These are phyloP conservation scores for Anaeromyces robustus DNA, from an alignment of 192 early-diverging fungal genomes.

Conservation along the genomic window DNA sequence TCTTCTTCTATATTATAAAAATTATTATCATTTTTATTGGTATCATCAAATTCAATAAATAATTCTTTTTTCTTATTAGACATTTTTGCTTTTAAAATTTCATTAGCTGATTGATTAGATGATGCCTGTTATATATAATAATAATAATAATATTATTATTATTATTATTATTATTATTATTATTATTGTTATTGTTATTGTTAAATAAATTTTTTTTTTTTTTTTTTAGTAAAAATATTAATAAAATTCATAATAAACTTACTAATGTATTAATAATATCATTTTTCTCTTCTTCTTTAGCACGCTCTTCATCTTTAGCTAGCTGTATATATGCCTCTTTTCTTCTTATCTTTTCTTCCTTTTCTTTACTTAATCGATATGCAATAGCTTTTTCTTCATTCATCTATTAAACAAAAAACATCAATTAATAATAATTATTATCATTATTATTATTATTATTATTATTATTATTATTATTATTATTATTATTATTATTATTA, in stretches of 20 bases:
- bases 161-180: not conserved
- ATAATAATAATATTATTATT: not conserved
- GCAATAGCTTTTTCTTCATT: slow-evolving; percentile 21
- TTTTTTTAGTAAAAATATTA: too few relatives aligned
- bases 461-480: too few relatives aligned
- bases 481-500: too few relatives aligned
- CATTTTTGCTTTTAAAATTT: slow-evolving; percentile 2
- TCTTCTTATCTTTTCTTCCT: slow-evolving; percentile 45
- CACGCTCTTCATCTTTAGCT: slow-evolving; percentile 26
- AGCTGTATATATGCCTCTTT: slow-evolving; percentile 20
- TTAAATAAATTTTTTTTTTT: too few relatives aligned
- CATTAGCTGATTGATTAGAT: slow-evolving; percentile 9
- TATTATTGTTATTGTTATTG: too few relatives aligned
- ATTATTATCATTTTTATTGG: slow-evolving; percentile 6
- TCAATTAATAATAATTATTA: too few relatives aligned
- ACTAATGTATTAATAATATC: not conserved
- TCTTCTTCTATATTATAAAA: slow-evolving; percentile 3
- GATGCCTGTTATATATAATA: slow-evolving; percentile 8
- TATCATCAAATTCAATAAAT: slow-evolving; percentile 1
- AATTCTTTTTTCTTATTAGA: slow-evolving; percentile 5
- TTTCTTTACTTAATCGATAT: slow-evolving; percentile 16
- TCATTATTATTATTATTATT: too few relatives aligned
- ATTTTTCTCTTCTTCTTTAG: slow-evolving; percentile 28
- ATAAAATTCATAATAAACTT: not conserved
- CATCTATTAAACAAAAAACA: slow-evolving; percentile 6